Evolutionary conservation across 1,284 basidiomycete genomes (phyloP).

Genomic region (Apiotrichum laibachii): DNA sequence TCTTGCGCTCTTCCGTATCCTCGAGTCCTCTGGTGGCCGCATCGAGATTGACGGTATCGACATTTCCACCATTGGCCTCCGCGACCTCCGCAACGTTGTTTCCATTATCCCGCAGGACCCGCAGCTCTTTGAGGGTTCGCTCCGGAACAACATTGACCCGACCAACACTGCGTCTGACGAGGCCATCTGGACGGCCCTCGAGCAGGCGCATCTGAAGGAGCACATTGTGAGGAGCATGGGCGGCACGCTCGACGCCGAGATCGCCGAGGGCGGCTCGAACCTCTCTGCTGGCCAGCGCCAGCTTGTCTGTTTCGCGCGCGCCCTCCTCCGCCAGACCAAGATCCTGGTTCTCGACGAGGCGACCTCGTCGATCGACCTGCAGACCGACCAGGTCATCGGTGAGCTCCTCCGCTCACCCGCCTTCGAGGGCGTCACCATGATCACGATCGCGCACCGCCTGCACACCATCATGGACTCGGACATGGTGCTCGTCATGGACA

Average conservation of each 20-base stretch:
- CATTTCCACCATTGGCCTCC: conserved; percentile 76
- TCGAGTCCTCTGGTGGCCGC: conserved; percentile 74
- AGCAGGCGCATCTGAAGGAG: conserved; percentile 60
- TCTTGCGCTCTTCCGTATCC: conserved; percentile 58
- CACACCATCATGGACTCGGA: conserved; percentile 89
- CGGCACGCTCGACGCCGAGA: conserved; percentile 69
- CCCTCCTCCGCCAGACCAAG: conserved; percentile 72
- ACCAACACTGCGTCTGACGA: conserved; percentile 62
- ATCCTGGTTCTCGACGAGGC: conserved; percentile 83
- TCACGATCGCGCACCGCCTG: conserved; percentile 77
- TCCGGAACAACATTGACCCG: conserved; percentile 54
- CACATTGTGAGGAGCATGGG: conserved; percentile 67
- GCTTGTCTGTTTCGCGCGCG: conserved; percentile 76
- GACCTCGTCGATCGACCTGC: conserved; percentile 66
- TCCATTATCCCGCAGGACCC: conserved; percentile 86
- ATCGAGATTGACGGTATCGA: conserved; percentile 83
- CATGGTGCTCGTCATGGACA: conserved; percentile 76
- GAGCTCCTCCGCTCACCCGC: conserved; percentile 48
- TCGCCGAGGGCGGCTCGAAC: conserved; percentile 75
- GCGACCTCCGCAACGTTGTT: conserved; percentile 63
- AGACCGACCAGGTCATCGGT: conserved; percentile 71
- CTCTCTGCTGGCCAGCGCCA: conserved; percentile 82
- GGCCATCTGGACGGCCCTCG: conserved; percentile 78
- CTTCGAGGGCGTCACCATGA: conserved; percentile 64
- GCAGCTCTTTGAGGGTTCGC: conserved; percentile 78